Percentiles rank a stretch among this genome's conserved stretches.
phyloP scores from a whole-genome alignment of 1,284 basidiomycete genomes.

The Ceratobasidium sp. region DNA sequence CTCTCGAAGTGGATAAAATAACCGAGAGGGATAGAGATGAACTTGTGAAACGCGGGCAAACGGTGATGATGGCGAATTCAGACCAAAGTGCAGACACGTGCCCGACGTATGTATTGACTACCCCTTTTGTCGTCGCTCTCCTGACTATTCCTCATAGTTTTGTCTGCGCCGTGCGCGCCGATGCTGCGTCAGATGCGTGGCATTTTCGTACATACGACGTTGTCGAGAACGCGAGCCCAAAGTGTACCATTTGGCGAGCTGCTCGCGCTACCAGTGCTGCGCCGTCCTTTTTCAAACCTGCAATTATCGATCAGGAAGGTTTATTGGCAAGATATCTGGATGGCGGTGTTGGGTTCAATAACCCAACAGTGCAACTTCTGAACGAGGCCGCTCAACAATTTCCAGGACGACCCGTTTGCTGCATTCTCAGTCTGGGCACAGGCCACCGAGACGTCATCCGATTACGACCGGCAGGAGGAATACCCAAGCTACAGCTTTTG shows the following conservation, averaged over 20 bases:
- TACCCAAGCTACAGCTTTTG: background rate
- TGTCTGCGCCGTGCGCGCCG: background rate
- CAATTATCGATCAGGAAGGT: background rate
- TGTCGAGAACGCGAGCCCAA: background rate
- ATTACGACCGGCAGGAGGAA: background rate
- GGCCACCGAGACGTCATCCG: background rate
- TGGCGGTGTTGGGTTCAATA: background rate
- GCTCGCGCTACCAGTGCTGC: conserved; percentile 1
- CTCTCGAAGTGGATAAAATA: no score
- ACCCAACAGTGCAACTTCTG: background rate
- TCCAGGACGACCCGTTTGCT: background rate
- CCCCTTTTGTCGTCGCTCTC: no score
- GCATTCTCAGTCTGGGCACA: conserved; percentile 4
- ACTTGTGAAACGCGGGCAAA: no score
- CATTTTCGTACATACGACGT: background rate
- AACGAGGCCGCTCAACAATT: background rate
- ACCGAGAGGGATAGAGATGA: no score
- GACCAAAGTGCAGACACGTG: no score
- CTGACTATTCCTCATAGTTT: conserved; percentile 1
- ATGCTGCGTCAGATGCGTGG: background rate
- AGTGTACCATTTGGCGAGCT: conserved; percentile 17
- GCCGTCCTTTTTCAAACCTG: background rate
- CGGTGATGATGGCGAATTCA: no score
- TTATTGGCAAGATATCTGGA: background rate
- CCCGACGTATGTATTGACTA: no score